Evolutionary conservation across 2,329 filamentous ascomycete species (phyloP), one percentile per base, ranked within the genome.

Genomic region (Stagonosporopsis rhizophila): DNA sequence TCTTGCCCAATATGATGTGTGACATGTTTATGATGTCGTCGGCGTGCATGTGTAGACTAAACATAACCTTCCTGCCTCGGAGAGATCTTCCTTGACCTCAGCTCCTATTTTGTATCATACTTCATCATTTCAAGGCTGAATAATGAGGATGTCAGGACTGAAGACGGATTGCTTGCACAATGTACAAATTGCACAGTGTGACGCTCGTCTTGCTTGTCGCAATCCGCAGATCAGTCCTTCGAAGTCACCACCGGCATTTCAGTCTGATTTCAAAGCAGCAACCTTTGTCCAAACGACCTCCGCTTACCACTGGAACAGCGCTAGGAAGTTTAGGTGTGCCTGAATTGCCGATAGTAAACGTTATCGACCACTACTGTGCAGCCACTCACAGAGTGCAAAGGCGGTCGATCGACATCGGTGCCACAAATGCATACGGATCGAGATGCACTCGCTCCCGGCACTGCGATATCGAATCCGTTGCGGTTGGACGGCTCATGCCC

Each of bases 181-280:
- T 12, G 38, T 30, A 17, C 19, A 6, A 42, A 14, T 23, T 37
- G 22, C 28, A 11, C 39, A 34, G 44, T 40, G 39, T 40, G 40
- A 34, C 30, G 15, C 9, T 20, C 5, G 32, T 19, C n/a, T 49
- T 19, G 52, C 45, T 42, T 49, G 19, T 23, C 23, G 25, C 30
- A 45, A 14, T 44, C 44, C 39, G 34, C 25, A 38, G n/a, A 37
- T 44, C 25, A 30, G 17, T n/a, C n/a, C 41, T 45, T 20, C 27
- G n/a, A 42, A 28, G 40, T 52, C 25, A 48, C 46, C 32, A 48
- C 23, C 52, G 14, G 44, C 44, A 32, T n/a, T 37, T 34, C 14
- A 12, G 28, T 25, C 41, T 56, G 53, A 50, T 56, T 56, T 56
- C 35, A 56, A 56, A 56, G 39, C 53, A 51, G 28, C 27, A 50